These are phyloP conservation scores for Thalassiosira mediterranea DNA, from an alignment of 352 stramenopile genomes.

Conservation along the genomic window DNA sequence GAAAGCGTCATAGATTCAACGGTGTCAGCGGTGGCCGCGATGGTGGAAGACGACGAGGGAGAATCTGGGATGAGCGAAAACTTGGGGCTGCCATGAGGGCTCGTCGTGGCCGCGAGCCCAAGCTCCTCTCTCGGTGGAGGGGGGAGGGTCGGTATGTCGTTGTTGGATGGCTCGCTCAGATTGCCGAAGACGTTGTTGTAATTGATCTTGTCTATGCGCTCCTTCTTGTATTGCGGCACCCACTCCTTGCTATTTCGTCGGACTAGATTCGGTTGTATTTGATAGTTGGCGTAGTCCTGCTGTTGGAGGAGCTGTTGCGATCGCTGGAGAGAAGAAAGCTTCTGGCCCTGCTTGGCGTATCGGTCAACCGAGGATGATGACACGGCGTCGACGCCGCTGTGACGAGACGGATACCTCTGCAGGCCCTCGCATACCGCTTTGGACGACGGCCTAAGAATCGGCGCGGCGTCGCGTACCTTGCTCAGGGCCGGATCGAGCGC, in stretches of 20 bases:
- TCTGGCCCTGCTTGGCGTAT: too few species aligned
- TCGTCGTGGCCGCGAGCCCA: too few species aligned
- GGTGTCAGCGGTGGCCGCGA: not conserved
- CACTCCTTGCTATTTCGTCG: constrained; percentile 39
- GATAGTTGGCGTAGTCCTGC: constrained; percentile 13
- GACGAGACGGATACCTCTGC: not conserved
- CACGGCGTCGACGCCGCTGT: not conserved
- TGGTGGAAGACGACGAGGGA: constrained; percentile 8
- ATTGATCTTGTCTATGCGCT: constrained; percentile 55
- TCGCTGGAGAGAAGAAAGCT: constrained; percentile 51
- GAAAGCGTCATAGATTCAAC: constrained; percentile 1
- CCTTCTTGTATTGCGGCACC: constrained; percentile 38
- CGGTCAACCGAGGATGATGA: too few species aligned
- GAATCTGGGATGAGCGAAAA: not conserved
- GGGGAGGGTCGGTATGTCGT: constrained; percentile 42
- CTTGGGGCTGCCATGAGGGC: too few species aligned
- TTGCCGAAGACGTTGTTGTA: constrained; percentile 51
- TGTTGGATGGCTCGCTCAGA: constrained; percentile 13
- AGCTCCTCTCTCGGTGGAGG: not conserved
- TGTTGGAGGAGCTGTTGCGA: constrained; percentile 39
- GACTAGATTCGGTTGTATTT: constrained; percentile 6
- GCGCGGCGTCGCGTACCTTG: constrained; percentile 22
- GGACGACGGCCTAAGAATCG: constrained; percentile 19
- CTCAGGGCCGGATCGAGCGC: constrained; percentile 24
- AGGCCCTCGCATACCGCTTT: constrained; percentile 1